Conservation (phyloP, 306 rosid genomes). For the Medicago ruthenica region DNA sequence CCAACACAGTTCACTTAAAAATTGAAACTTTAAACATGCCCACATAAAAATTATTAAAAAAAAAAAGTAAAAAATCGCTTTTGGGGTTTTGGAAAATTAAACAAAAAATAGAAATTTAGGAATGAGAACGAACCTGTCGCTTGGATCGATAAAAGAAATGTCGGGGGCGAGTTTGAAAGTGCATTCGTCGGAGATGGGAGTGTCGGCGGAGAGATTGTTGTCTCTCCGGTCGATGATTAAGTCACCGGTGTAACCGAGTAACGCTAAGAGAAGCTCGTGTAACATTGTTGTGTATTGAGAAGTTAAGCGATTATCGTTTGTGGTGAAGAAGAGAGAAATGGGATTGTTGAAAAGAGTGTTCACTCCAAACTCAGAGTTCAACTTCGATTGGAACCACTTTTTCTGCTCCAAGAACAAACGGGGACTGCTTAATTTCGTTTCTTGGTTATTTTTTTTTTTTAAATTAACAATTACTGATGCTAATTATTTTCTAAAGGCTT, state of each 20-base stretch:
- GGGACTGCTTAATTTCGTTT: no score
- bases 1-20: background rate
- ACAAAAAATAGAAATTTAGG: constrained; percentile 7
- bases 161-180: constrained; percentile 88
- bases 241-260: constrained; percentile 95
- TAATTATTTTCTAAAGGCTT: no score
- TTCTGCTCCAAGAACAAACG: no score
- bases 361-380: no score
- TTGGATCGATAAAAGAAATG: constrained; percentile 83
- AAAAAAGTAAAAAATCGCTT: background rate
- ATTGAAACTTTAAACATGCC: constrained; percentile 15
- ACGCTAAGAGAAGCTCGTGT: constrained; percentile 88
- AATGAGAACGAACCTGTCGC: constrained; percentile 63
- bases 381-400: no score
- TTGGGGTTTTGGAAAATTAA: background rate
- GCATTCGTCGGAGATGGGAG: constrained; percentile 69
- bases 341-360: no score
- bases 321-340: background rate
- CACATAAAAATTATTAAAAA: background rate
- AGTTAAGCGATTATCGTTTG: background rate
- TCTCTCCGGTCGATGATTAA: constrained; percentile 72
- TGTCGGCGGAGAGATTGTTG: constrained; percentile 54
- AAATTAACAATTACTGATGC: no score
- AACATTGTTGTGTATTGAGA: constrained; percentile 53
- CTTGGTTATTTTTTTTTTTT: no score